Conservation (phyloP, 2,329 filamentous ascomycete genomes). For the Fusarium incarnatum region DNA sequence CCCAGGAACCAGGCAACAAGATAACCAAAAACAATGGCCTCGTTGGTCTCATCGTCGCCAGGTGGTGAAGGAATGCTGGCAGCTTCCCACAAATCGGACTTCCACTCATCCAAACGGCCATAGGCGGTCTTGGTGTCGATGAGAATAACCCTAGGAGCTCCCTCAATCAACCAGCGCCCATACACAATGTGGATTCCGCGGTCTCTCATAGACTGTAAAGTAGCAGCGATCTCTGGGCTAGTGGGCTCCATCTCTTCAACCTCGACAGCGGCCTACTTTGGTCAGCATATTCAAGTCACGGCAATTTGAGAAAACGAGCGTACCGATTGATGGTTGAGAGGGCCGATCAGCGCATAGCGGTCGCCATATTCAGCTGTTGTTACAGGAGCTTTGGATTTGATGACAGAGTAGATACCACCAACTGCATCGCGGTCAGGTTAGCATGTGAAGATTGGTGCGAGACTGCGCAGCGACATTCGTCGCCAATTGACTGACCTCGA, state of each 20-base stretch:
- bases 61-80: conserved; percentile 94
- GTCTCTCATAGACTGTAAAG: conserved; percentile 92
- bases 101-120: conserved; percentile 94
- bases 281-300: conserved; percentile 11
- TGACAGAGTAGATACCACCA: conserved; percentile 97
- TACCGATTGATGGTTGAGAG: conserved; percentile 91
- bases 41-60: conserved; percentile 93
- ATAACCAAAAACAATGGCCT: conserved; percentile 97
- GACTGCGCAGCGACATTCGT: conserved; percentile 21
- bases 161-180: conserved; percentile 97
- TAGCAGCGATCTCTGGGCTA: conserved; percentile 80
- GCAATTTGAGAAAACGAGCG: conserved; percentile 48
- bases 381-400: conserved; percentile 98
- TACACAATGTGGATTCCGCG: conserved; percentile 91
- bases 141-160: conserved; percentile 90
- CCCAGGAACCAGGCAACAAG: conserved; percentile 97
- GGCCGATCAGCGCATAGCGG: conserved; percentile 93
- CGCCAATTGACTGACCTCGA: conserved; percentile 71
- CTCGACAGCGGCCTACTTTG: conserved; percentile 86
- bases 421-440: conserved; percentile 64
- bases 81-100: conserved; percentile 91
- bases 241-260: conserved; percentile 92
- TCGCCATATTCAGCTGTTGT: conserved; percentile 99
- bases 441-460: conserved; percentile 20
- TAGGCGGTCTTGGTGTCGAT: conserved; percentile 97